phyloP scores from a whole-genome alignment of 169 alveolate genomes.

The Cryptosporidium ubiquitum region DNA sequence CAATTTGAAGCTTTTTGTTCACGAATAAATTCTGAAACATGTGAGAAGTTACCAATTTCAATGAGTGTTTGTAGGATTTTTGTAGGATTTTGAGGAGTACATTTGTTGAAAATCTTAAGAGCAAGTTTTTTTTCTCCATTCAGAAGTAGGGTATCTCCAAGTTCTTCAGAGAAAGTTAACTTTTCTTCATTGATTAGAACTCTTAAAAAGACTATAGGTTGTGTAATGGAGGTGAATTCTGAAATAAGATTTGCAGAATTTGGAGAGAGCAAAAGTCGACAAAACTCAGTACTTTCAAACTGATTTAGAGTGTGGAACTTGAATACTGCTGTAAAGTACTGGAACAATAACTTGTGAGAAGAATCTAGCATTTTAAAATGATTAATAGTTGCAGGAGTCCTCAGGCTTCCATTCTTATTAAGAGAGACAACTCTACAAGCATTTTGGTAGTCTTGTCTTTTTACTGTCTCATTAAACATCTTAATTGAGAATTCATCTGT shows the following conservation, averaged over 20 bases:
- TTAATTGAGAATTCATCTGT: slow-evolving; percentile 90
- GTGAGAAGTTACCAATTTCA: slow-evolving; percentile 93
- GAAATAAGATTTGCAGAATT: slow-evolving; percentile 82
- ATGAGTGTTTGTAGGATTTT: slow-evolving; percentile 93
- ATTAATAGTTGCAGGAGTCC: slow-evolving; percentile 94
- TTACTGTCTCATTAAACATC: slow-evolving; percentile 87
- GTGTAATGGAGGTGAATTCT: neutral
- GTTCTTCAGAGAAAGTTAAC: slow-evolving; percentile 96
- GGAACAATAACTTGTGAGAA: slow-evolving; percentile 90
- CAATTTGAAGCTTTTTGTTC: slow-evolving; percentile 58
- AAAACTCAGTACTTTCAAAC: slow-evolving; percentile 96
- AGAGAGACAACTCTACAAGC: slow-evolving; percentile 96
- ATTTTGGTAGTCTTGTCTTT: slow-evolving; percentile 89
- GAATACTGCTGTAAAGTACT: slow-evolving; percentile 96
- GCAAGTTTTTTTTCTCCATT: slow-evolving; percentile 92
- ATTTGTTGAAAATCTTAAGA: slow-evolving; percentile 85
- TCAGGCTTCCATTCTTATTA: slow-evolving; percentile 93
- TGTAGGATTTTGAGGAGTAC: slow-evolving; percentile 87
- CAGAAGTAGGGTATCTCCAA: slow-evolving; percentile 93
- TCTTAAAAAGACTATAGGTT: slow-evolving; percentile 83
- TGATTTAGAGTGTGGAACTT: slow-evolving; percentile 94
- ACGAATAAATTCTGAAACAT: slow-evolving; percentile 82
- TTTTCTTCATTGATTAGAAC: slow-evolving; percentile 96
- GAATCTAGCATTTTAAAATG: slow-evolving; percentile 91
- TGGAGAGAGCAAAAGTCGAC: slow-evolving; percentile 95